Conservation (phyloP, 208 protist species). For the Acanthamoeba lenticulata region DNA sequence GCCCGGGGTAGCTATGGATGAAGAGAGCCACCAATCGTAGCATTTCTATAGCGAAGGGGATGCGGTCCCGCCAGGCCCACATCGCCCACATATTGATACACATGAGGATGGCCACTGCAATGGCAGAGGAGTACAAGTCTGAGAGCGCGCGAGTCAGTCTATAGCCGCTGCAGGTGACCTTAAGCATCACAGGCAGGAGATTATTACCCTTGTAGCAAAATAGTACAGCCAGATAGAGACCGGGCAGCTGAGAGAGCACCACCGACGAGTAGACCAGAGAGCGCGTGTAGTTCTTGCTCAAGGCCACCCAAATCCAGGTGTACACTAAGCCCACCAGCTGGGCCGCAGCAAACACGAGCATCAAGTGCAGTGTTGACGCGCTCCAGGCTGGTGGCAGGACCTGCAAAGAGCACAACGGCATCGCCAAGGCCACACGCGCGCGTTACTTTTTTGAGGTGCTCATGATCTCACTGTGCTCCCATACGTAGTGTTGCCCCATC, state of each 20-base stretch:
- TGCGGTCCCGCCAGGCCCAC: slow-evolving; percentile 35
- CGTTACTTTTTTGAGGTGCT: neutral
- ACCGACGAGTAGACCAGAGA: neutral
- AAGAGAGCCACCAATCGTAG: neutral
- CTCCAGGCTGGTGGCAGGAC: neutral
- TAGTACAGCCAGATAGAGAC: neutral
- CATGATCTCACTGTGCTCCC: neutral
- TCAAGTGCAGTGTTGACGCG: neutral
- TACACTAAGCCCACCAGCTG: neutral
- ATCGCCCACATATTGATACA: neutral
- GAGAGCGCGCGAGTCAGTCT: no score
- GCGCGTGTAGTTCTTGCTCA: neutral
- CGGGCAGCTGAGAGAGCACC: neutral
- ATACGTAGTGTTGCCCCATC: neutral
- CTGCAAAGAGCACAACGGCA: neutral
- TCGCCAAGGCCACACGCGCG: neutral
- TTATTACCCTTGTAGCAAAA: no score
- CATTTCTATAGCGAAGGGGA: slow-evolving; percentile 27
- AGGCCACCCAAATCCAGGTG: neutral
- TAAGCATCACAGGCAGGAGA: no score
- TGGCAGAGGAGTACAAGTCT: no score
- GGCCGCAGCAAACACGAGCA: neutral
- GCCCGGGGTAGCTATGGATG: neutral
- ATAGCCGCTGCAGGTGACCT: no score
- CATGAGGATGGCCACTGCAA: neutral